Percentiles rank a stretch among this genome's conserved stretches.
Conservation (phyloP, 331 rosid species). For the Dryas integrifolia region DNA sequence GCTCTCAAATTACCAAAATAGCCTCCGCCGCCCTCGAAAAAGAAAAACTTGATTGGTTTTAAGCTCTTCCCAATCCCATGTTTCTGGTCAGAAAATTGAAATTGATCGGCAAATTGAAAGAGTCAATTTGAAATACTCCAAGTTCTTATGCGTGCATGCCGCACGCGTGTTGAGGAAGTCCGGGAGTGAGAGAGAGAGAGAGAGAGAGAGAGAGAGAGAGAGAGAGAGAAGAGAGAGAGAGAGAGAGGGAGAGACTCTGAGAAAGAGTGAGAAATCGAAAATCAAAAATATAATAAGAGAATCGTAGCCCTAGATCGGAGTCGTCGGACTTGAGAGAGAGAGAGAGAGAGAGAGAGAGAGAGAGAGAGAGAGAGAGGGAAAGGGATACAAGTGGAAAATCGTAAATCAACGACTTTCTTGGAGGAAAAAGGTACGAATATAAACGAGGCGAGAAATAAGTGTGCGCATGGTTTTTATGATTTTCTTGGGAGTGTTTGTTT, state of each 20-base stretch:
- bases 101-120: slow-evolving; percentile 18
- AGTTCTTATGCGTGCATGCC: slow-evolving; percentile 15
- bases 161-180: slow-evolving; percentile 12
- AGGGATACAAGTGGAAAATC: slow-evolving; percentile 14
- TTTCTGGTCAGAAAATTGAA: slow-evolving; percentile 1
- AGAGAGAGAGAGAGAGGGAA: too few species aligned
- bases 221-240: neutral
- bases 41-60: slow-evolving; percentile 20
- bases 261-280: neutral
- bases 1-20: neutral
- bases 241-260: neutral
- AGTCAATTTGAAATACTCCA: too few species aligned
- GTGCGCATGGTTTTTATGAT: neutral
- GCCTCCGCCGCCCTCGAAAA: neutral
- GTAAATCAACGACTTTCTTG: slow-evolving; percentile 20
- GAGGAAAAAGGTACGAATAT: slow-evolving; percentile 9
- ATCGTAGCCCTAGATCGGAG: slow-evolving; percentile 15
- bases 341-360: too few species aligned
- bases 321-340: neutral
- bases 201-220: neutral
- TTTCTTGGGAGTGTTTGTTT: neutral
- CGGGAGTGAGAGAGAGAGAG: neutral
- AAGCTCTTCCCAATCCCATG: neutral
- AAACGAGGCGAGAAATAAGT: neutral
- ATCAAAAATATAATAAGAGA: neutral